phyloP scores from a whole-genome alignment of 352 stramenopile species.

The Phytopythium chamaehyphon region DNA sequence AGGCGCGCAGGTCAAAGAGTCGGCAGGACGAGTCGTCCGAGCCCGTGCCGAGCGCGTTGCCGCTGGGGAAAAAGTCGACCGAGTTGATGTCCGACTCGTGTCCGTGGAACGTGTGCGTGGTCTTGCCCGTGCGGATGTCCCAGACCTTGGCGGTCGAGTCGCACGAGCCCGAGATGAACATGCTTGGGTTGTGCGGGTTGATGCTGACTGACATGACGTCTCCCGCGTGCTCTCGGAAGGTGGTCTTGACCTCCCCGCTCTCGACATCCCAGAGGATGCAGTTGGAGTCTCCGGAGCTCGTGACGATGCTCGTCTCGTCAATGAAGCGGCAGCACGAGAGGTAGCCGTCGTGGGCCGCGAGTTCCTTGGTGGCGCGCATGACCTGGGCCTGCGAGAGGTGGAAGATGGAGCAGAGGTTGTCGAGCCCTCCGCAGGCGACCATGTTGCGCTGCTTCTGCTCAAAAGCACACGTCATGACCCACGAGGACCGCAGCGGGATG shows the following conservation, averaged over 20 bases:
- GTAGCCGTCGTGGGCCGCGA: constrained; percentile 98
- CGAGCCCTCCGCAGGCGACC: constrained; percentile 97
- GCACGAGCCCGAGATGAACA: constrained; percentile 97
- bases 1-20: constrained; percentile 96
- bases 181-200: constrained; percentile 92
- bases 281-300: constrained; percentile 95
- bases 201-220: constrained; percentile 98
- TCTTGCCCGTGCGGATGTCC: constrained; percentile 96
- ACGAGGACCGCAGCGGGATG: constrained; percentile 96
- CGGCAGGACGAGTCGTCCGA: constrained; percentile 97
- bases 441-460: constrained; percentile 97
- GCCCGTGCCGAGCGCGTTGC: constrained; percentile 92
- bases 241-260: constrained; percentile 90
- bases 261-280: constrained; percentile 99
- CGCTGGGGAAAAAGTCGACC: constrained; percentile 97
- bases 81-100: constrained; percentile 99
- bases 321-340: constrained; percentile 98
- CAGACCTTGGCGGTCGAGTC: constrained; percentile 97
- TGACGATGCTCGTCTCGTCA: constrained; percentile 92
- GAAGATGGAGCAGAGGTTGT: constrained; percentile 99
- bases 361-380: constrained; percentile 92
- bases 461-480: constrained; percentile 99
- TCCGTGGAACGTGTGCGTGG: constrained; percentile 95
- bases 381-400: constrained; percentile 89
- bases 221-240: constrained; percentile 96